phyloP scores from a whole-genome alignment of 1,284 basidiomycete genomes.

The Leccinum olivaceoglutinosum region DNA sequence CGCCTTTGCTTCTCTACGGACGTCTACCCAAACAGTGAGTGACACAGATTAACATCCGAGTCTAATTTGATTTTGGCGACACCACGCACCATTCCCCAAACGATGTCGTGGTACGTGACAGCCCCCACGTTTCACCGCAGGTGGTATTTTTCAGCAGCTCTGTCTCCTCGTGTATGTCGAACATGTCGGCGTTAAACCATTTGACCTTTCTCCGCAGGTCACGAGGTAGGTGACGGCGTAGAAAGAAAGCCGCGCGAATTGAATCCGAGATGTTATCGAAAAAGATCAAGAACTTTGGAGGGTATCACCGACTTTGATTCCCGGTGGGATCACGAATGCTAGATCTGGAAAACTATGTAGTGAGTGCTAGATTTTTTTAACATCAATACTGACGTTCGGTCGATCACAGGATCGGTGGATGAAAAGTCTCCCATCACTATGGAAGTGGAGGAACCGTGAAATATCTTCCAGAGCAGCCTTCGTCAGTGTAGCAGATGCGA shows the following conservation, averaged over 20 bases:
- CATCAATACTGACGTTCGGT: background rate
- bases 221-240: background rate
- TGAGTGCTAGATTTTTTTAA: background rate
- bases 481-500: background rate
- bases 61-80: too few relatives aligned
- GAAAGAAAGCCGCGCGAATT: background rate
- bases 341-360: slow-evolving; percentile 22
- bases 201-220: slow-evolving; percentile 7
- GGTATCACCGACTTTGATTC: slow-evolving; percentile 10
- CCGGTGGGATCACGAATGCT: slow-evolving; percentile 22
- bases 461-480: background rate
- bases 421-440: background rate
- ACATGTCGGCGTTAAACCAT: slow-evolving; percentile 15
- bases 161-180: background rate
- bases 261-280: slow-evolving; percentile 23
- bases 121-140: slow-evolving; percentile 2
- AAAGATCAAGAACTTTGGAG: slow-evolving; percentile 30
- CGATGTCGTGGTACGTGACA: slow-evolving; percentile 2
- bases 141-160: background rate
- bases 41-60: too few relatives aligned
- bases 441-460: background rate
- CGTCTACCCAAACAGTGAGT: too few relatives aligned
- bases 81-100: slow-evolving; percentile 11
- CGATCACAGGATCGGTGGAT: background rate
- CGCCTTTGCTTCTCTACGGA: slow-evolving; percentile 63